Evolutionary conservation across 2,329 filamentous ascomycete genomes (phyloP).

Genomic region (Pseudocercospora macadamiae): DNA sequence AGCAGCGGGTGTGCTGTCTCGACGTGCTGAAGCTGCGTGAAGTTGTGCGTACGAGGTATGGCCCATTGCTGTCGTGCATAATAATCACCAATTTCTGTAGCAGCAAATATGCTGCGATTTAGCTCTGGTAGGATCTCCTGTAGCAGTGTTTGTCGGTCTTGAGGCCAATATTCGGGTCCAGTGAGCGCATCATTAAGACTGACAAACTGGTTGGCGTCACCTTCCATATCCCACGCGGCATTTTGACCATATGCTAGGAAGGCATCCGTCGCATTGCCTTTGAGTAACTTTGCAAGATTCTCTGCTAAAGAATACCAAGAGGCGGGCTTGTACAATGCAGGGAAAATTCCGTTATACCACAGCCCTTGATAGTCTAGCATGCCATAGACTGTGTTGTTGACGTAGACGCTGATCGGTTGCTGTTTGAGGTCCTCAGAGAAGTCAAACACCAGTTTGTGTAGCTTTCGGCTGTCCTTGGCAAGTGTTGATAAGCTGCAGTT

Average conservation of each 20-base stretch:
- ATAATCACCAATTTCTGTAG: constrained; percentile 21
- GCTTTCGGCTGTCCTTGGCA: constrained; percentile 18
- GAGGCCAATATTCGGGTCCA: constrained; percentile 24
- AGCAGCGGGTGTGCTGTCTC: constrained; percentile 25
- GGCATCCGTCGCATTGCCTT: constrained; percentile 26
- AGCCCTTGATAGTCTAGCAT: constrained; percentile 19
- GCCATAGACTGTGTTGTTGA: constrained; percentile 27
- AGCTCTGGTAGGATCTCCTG: constrained; percentile 22
- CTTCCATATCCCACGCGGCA: constrained; percentile 23
- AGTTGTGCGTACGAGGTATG: constrained; percentile 25
- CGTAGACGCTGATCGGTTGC: constrained; percentile 28
- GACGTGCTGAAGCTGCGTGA: constrained; percentile 19
- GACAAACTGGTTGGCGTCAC: constrained; percentile 26
- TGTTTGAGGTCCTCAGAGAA: constrained; percentile 23
- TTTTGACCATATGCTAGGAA: constrained; percentile 23
- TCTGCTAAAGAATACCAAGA: constrained; percentile 27
- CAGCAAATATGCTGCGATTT: constrained; percentile 25
- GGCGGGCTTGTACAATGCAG: constrained; percentile 25
- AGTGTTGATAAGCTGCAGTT: constrained; percentile 25
- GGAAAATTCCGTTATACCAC: constrained; percentile 27
- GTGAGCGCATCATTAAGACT: constrained; percentile 23
- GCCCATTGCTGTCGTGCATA: constrained; percentile 26
- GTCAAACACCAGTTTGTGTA: constrained; percentile 24
- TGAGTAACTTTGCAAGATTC: constrained; percentile 24
- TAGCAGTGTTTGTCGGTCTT: constrained; percentile 21